Conservation (phyloP, 305 asterid genomes). For the Lippia alba region DNA sequence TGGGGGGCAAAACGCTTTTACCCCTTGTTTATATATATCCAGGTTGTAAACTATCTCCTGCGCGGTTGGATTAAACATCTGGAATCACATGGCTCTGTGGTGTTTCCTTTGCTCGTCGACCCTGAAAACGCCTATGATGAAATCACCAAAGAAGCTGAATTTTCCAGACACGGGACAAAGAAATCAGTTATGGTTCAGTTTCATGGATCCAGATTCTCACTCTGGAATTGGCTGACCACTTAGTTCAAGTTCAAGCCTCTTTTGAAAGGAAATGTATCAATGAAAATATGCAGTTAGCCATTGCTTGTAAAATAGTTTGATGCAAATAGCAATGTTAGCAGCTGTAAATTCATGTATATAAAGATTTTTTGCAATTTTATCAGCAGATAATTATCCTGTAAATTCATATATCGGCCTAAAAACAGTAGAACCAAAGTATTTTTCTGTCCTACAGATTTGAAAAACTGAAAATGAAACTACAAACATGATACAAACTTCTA, state of each 20-base stretch:
- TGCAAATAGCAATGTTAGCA: neutral
- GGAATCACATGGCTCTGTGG: constrained; percentile 61
- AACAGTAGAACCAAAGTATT: neutral
- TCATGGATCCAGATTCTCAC: constrained; percentile 62
- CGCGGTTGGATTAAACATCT: constrained; percentile 82
- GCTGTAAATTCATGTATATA: constrained; percentile 20
- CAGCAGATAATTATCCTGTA: neutral
- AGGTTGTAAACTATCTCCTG: constrained; percentile 81
- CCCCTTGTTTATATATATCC: constrained; percentile 5
- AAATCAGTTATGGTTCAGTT: constrained; percentile 62
- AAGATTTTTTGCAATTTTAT: neutral
- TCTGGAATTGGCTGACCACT: constrained; percentile 62
- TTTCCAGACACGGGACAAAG: constrained; percentile 50
- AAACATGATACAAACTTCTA: constrained; percentile 6
- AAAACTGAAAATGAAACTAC: constrained; percentile 5
- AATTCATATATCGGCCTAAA: neutral
- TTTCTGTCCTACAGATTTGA: neutral
- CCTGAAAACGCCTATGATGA: constrained; percentile 42
- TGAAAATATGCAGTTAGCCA: constrained; percentile 7
- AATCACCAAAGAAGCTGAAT: constrained; percentile 57
- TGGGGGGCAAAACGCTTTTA: too few relatives aligned
- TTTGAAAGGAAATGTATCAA: constrained; percentile 25
- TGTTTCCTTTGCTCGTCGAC: constrained; percentile 68
- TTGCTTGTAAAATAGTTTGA: constrained; percentile 5
- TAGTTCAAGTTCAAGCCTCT: constrained; percentile 53